Conservation (phyloP, 2,329 filamentous ascomycete species). For the Hawksworthiomyces lignivorus region DNA sequence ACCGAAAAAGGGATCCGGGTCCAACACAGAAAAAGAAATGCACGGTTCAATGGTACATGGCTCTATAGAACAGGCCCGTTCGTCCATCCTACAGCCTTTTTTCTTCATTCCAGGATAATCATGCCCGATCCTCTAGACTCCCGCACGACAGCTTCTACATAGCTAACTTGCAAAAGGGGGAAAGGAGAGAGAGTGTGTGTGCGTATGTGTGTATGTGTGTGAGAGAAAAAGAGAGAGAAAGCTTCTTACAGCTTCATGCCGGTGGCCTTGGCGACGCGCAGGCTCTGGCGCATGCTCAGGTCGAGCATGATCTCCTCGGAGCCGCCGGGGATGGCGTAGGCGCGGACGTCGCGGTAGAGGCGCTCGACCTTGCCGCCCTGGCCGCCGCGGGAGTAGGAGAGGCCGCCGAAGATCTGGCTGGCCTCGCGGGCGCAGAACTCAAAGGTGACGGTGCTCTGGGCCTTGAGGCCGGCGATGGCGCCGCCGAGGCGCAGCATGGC, state of each 20-base stretch:
- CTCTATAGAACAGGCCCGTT: too few species aligned
- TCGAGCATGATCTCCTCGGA: constrained; percentile 99
- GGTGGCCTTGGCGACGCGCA: constrained; percentile 72
- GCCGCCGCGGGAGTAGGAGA: constrained; percentile 86
- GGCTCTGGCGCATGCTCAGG: constrained; percentile 79
- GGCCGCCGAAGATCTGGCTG: constrained; percentile 91
- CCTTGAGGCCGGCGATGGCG: constrained; percentile 88
- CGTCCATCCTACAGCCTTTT: too few species aligned
- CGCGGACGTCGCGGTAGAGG: constrained; percentile 87
- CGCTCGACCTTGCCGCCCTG: constrained; percentile 95
- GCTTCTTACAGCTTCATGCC: constrained; percentile 81
- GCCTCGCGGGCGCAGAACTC: constrained; percentile 97
- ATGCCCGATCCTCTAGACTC: too few species aligned
- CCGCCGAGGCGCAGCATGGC: constrained; percentile 94
- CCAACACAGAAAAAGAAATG: too few species aligned
- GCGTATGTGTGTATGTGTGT: too few species aligned
- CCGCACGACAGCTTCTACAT: too few species aligned
- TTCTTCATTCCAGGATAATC: too few species aligned
- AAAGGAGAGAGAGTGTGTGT: too few species aligned
- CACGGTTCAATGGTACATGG: too few species aligned
- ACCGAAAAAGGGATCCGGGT: too few species aligned
- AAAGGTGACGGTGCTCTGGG: constrained; percentile 87
- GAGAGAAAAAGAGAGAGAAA: background rate
- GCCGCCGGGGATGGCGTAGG: constrained; percentile 92
- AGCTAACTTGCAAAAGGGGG: too few species aligned